Evolutionary conservation across 495 filamentous ascomycete genomes (phyloP), one percentile per base, ranked within the genome.

Genomic region (Pyrenopolyporus hunteri): DNA sequence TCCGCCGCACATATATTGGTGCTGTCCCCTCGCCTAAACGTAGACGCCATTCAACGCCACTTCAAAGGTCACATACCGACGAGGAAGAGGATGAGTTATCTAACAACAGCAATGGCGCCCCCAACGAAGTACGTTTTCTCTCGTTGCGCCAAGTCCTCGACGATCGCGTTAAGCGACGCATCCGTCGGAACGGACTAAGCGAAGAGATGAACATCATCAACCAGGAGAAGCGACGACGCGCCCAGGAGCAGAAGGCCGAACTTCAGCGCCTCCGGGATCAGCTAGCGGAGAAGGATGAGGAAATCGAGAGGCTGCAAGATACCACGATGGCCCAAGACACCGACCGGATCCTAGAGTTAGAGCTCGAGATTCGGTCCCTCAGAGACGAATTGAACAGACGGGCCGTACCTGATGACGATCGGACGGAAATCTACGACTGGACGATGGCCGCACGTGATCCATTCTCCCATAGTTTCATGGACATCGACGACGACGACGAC

Each of bases 151-250:
- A 89, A 20, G 81, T 88, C 3, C 70, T 93, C 17, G 87, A 91
- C 63, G 77, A 78, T 17, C 83, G 90, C n/a, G 80, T 84, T n/a
- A 85, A 87, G 68, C 83, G 90, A 17, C 82, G 89, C 37, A 80
- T 92, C 19, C 80, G 84, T 10, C 83, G 89, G 16, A 85, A 86
- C 57, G 85, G 89, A 22, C 71, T 94, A 29, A 90, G 88, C 61
- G 85, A 91, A 66, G 89, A 92, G 70, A 82, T 90, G 57, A 92
- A 89, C 70, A 73, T 71, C 14, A 85, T 91, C 45, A 74, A 83
- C 44, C 76, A 75, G 2, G 84, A 88, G 52, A 83, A 84, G 67
- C 78, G 77, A 33, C 71, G 75, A 3, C 69, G 73, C 4, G 70
- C 73, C 0, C 73, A 70, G 31, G 66, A 73, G 6, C 68, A 69